Base-by-base conservation (phyloP, 768 basidiomycete species). In the Lactarius indigo region DNA sequence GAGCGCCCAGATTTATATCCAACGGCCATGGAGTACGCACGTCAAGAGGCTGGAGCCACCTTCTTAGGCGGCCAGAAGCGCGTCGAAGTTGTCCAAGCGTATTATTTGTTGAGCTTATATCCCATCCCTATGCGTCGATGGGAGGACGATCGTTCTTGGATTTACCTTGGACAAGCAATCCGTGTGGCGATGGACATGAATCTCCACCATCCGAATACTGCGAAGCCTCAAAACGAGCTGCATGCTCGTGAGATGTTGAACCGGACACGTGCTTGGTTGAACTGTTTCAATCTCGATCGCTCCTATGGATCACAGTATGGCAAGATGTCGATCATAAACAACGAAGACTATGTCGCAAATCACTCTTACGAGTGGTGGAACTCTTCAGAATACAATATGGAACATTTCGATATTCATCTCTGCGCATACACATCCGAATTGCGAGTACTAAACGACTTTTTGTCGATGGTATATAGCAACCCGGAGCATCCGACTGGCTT, bases 241-340 rank as follows among this genome's bases (percentile, higher is more conserved):
- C 89, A 93, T 67, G 90, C 90, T 5, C 86, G 95, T 54, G 91
- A 95, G 77, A 86, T 95, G 78, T 85, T 94, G 62, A 96, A 95
- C 74, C 88, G 95, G 50, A 93, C 93, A 58, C 86, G 94, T 23
- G 85, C 90, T 3, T 98, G 94, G 94, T 77, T 97, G 66, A 92
- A 90, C 74, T 94, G 92, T 75, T 92, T 90, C 78, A 93, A 95
- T 76, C 80, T 96, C 56, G 95, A 98, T 75, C 88, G 94, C 23
- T 95, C 94, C 7, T 89, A 90, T 20, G 88, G 91, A 15, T 89
- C 87, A n/a, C 90, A 95, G 76, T 94, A 96, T 77, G 95, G 95
- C 64, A 94, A 94, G 78, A 84, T 85, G 0, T 85, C 91, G n/a
- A 90, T 91, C 57, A 89, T 97, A 74, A 81, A 37, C 68, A 85